Percentiles rank a stretch among this genome's conserved stretches.
These are phyloP conservation scores for Dipsacomyces acuminosporus DNA, from an alignment of 371 early-diverging fungal species.

Conservation along the genomic window DNA sequence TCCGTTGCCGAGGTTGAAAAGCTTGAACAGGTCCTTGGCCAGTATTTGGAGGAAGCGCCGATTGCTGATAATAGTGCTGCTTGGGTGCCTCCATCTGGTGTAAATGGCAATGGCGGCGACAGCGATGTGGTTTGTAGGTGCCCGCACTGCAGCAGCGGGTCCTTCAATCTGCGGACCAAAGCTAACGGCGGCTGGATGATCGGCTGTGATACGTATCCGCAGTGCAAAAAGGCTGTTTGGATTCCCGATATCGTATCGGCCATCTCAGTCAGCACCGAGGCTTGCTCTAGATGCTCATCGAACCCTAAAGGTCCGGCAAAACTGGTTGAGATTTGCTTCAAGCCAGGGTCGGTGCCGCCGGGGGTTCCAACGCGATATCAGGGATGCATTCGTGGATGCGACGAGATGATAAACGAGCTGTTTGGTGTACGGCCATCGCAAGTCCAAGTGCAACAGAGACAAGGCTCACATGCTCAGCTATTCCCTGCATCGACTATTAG, in stretches of 20 bases:
- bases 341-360: constrained; percentile 36
- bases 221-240: constrained; percentile 42
- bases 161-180: constrained; percentile 19
- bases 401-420: constrained; percentile 39
- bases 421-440: constrained; percentile 9
- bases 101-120: constrained; percentile 5
- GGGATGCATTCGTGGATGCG: constrained; percentile 41
- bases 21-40: constrained; percentile 50
- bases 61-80: neutral
- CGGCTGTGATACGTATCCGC: constrained; percentile 47
- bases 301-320: constrained; percentile 9
- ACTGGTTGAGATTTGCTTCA: constrained; percentile 29
- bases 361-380: constrained; percentile 22
- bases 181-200: constrained; percentile 30
- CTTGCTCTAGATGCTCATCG: constrained; percentile 8
- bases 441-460: neutral
- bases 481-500: too few relatives aligned
- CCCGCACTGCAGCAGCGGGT: constrained; percentile 30
- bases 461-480: too few relatives aligned
- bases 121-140: constrained; percentile 20
- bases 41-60: constrained; percentile 45
- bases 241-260: constrained; percentile 27
- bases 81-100: constrained; percentile 11
- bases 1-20: constrained; percentile 47
- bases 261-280: constrained; percentile 10